Percentiles rank a stretch among this genome's conserved stretches.
These are phyloP conservation scores for Raphidocelis subcapitata DNA, from an alignment of 139 green algal species.

Conservation along the genomic window DNA sequence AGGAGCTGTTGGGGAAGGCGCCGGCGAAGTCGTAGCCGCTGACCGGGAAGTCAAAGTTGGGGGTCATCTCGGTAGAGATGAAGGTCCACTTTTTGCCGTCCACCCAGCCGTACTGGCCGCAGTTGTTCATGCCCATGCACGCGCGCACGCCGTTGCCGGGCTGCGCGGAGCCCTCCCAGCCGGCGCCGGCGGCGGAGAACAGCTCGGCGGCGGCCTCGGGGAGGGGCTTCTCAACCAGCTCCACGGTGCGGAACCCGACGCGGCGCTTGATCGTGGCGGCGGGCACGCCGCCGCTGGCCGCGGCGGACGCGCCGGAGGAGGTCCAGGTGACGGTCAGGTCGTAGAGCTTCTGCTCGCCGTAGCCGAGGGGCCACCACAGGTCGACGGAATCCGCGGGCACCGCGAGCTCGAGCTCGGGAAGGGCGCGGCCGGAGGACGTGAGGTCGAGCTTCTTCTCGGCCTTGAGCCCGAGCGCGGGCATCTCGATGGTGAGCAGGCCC, in stretches of 20 bases:
- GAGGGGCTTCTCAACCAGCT: conserved; percentile 40
- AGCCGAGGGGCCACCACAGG: conserved; percentile 59
- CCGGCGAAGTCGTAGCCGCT: too few relatives aligned
- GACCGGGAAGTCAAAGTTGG: too few relatives aligned
- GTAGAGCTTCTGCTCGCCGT: conserved; percentile 51
- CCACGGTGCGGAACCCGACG: conserved; percentile 33
- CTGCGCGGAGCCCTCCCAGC: neutral
- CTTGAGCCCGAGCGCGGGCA: conserved; percentile 13
- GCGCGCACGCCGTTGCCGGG: neutral
- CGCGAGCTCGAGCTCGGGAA: neutral
- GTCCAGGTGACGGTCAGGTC: conserved; percentile 35
- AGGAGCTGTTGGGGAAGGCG: neutral
- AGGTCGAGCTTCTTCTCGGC: neutral
- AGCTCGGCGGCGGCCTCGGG: conserved; percentile 3
- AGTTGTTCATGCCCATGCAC: conserved; percentile 7
- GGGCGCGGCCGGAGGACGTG: neutral
- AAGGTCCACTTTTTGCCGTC: conserved; percentile 25
- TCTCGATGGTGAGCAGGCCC: neutral
- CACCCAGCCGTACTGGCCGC: conserved; percentile 32
- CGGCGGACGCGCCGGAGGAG: neutral
- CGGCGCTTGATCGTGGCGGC: neutral
- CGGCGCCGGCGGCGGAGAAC: neutral
- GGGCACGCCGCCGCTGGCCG: neutral
- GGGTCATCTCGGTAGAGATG: too few relatives aligned
- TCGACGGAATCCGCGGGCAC: conserved; percentile 11